Percentiles rank a stretch among this genome's conserved stretches.
These are phyloP conservation scores for Yarrowia galli DNA, from an alignment of 1,139 yeast species.

Conservation along the genomic window DNA sequence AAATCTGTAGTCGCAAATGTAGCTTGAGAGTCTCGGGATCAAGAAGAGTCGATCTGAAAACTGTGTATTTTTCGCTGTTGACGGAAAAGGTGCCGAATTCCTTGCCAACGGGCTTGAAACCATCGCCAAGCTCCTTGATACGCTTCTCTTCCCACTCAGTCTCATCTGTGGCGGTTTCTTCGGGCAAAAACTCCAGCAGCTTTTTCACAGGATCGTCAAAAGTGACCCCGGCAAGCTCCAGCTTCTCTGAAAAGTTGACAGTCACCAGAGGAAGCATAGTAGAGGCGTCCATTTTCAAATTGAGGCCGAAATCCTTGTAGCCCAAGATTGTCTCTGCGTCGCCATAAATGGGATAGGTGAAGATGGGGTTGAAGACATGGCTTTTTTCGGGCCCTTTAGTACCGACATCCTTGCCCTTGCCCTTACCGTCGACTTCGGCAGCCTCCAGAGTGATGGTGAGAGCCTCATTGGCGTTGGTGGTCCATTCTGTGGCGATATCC, in stretches of 20 bases:
- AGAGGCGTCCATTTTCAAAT: slow-evolving; percentile 61
- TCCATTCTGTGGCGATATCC: slow-evolving; percentile 64
- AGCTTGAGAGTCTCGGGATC: slow-evolving; percentile 59
- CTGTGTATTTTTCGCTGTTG: slow-evolving; percentile 51
- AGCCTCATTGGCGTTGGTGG: slow-evolving; percentile 69
- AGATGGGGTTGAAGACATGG: slow-evolving; percentile 61
- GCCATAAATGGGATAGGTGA: slow-evolving; percentile 93
- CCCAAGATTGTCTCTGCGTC: slow-evolving; percentile 91
- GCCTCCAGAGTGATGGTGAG: slow-evolving; percentile 58
- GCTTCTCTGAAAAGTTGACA: slow-evolving; percentile 62
- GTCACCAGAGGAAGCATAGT: slow-evolving; percentile 64
- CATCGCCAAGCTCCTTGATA: slow-evolving; percentile 56
- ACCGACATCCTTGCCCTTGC: slow-evolving; percentile 41
- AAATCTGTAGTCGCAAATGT: slow-evolving; percentile 75
- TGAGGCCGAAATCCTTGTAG: slow-evolving; percentile 64
- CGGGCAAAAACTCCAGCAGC: slow-evolving; percentile 66
- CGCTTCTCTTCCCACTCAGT: slow-evolving; percentile 66
- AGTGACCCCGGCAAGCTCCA: slow-evolving; percentile 51
- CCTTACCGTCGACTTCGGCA: background rate
- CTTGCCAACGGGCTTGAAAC: slow-evolving; percentile 59
- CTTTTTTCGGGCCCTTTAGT: background rate
- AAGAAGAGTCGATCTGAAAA: slow-evolving; percentile 56
- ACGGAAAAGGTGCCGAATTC: slow-evolving; percentile 53
- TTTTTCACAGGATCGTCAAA: slow-evolving; percentile 58
- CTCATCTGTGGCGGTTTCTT: slow-evolving; percentile 68